A percentile compares a stretch with the other conserved stretches of the same genome.
These are phyloP conservation scores for Cyclanthera cordifolia DNA, from an alignment of 306 rosid species.

Conservation along the genomic window DNA sequence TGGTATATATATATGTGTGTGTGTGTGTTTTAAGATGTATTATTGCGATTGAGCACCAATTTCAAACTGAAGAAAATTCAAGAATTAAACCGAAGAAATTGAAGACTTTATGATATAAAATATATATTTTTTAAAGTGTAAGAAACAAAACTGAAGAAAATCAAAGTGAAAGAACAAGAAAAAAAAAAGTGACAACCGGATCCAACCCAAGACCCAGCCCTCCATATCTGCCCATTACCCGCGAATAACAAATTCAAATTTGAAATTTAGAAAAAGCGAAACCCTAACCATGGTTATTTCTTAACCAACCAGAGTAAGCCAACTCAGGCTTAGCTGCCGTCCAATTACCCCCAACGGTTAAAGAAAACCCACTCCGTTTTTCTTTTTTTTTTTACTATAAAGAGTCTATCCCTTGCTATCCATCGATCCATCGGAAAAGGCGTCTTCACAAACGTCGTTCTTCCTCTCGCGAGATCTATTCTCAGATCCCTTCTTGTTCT, in stretches of 20 bases:
- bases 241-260: conserved; percentile 7
- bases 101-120: no score
- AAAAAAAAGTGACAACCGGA: no score
- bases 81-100: no score
- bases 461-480: neutral
- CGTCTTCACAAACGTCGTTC: conserved; percentile 21
- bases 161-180: no score
- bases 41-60: no score
- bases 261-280: neutral
- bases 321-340: conserved; percentile 17
- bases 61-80: no score
- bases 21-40: no score
- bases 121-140: no score
- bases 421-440: neutral
- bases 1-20: no score
- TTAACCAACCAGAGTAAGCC: conserved; percentile 10
- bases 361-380: neutral
- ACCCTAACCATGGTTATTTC: conserved; percentile 9
- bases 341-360: conserved; percentile 10
- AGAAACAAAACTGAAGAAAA: no score
- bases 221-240: neutral
- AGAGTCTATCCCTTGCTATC: neutral
- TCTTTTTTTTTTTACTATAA: conserved; percentile 2
- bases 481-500: neutral
- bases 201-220: neutral